Conservation (phyloP, 2,329 filamentous ascomycete genomes). For the Cytospora mali region DNA sequence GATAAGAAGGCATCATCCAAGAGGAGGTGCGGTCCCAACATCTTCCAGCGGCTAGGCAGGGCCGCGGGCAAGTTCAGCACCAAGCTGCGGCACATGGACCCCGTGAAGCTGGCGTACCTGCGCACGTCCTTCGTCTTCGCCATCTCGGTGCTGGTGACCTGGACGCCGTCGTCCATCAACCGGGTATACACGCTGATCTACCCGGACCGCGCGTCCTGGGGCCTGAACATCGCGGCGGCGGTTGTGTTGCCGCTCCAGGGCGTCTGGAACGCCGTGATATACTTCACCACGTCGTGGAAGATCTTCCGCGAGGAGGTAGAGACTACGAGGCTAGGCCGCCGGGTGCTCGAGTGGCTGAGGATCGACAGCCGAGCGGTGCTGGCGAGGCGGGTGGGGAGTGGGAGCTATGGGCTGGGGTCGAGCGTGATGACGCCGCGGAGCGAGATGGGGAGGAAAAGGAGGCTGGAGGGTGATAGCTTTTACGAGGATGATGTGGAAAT, state of each 20-base stretch:
- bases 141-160: slow-evolving; percentile 62
- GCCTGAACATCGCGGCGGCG: slow-evolving; percentile 69
- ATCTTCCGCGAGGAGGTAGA: slow-evolving; percentile 36
- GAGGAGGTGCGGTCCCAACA: slow-evolving; percentile 11
- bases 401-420: slow-evolving; percentile 22
- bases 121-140: slow-evolving; percentile 64
- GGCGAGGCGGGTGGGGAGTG: slow-evolving; percentile 13
- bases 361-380: slow-evolving; percentile 7
- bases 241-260: slow-evolving; percentile 78
- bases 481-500: slow-evolving; percentile 21
- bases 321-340: slow-evolving; percentile 2
- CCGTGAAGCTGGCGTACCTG: slow-evolving; percentile 62
- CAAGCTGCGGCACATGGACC: slow-evolving; percentile 51
- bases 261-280: slow-evolving; percentile 79
- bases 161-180: slow-evolving; percentile 72
- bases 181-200: slow-evolving; percentile 68
- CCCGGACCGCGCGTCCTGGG: slow-evolving; percentile 58
- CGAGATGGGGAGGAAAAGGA: slow-evolving; percentile 24
- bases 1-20: neutral
- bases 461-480: slow-evolving; percentile 20
- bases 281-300: slow-evolving; percentile 65
- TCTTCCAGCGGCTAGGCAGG: slow-evolving; percentile 26
- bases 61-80: slow-evolving; percentile 31
- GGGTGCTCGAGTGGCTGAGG: slow-evolving; percentile 6
- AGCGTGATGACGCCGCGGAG: slow-evolving; percentile 20